Conservation (phyloP, 1,139 yeast species). For the Fermentozyma sake region DNA sequence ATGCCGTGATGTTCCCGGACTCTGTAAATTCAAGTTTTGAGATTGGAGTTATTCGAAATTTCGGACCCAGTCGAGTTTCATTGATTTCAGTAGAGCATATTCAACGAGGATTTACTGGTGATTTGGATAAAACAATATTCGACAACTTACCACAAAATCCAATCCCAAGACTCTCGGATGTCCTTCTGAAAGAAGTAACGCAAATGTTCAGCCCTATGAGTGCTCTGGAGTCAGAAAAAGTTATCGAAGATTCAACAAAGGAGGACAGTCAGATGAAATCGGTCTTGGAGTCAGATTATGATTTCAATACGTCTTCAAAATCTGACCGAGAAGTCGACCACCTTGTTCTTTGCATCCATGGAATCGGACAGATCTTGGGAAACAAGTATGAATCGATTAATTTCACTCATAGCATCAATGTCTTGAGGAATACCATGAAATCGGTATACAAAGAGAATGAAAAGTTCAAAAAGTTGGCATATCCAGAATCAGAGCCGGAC, state of each 20-base stretch:
- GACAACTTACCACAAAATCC: slow-evolving; percentile 27
- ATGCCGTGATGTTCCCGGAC: slow-evolving; percentile 38
- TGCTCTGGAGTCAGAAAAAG: slow-evolving; percentile 9
- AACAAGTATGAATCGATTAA: slow-evolving; percentile 75
- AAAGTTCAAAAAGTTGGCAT: slow-evolving; percentile 35
- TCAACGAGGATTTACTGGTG: slow-evolving; percentile 35
- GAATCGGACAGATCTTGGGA: slow-evolving; percentile 89
- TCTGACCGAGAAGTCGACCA: slow-evolving; percentile 66
- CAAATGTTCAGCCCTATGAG: slow-evolving; percentile 14
- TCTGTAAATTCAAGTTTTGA: slow-evolving; percentile 31
- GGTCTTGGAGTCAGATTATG: slow-evolving; percentile 52
- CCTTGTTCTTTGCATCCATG: slow-evolving; percentile 81
- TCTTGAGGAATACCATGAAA: slow-evolving; percentile 61
- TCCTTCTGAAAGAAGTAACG: slow-evolving; percentile 27
- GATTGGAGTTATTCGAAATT: slow-evolving; percentile 34
- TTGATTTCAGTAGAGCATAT: slow-evolving; percentile 34
- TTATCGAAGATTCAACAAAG: slow-evolving; percentile 6
- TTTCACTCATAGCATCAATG: slow-evolving; percentile 81
- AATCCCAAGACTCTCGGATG: slow-evolving; percentile 48
- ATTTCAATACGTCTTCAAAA: slow-evolving; percentile 28
- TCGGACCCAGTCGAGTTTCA: slow-evolving; percentile 29
- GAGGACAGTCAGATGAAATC: slow-evolving; percentile 27
- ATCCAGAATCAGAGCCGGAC: slow-evolving; percentile 19
- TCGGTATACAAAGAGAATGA: slow-evolving; percentile 47
- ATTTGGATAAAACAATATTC: slow-evolving; percentile 23